Base-by-base conservation (phyloP, 1,284 basidiomycete species). In the Pseudozyma pruni region DNA sequence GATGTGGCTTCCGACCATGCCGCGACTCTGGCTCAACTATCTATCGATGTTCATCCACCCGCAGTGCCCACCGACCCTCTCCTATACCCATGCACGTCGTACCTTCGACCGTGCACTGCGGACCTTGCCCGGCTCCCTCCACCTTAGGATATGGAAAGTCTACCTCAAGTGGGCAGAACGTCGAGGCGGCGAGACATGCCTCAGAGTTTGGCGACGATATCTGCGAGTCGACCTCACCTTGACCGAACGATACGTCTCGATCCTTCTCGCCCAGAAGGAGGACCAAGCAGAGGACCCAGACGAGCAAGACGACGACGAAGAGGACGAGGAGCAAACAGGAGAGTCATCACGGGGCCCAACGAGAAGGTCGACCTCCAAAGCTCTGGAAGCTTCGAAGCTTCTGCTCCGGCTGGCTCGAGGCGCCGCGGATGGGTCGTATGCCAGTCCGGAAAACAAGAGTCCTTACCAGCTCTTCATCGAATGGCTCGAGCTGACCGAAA, bases 91-190 rank as follows among this genome's bases (percentile, higher is more conserved):
- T 83, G 94, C 94, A 6, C 89, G 95, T 17, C 88, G 90, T 66
- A 96, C 94, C 0, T 98, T 92, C 80, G 96, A 99, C 84, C 90
- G 96, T 48, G 93, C 95, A 1, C 85, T 99, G 25, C 90, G 96
- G 46, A 94, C 94, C 0, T 87, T 99, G 7, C 92, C 94, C 6
- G 94, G 93, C 4, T 94, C 93, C 42, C 86, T 98, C n/a, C 96
- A 99, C 81, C 88, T 89, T 14, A 90, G 94, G 35, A 88, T 98
- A 69, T 99, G 96, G 96, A 88, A 91, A 19, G 87, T 91, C 46
- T 98, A 97, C 83, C 87, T 99, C n/a, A 86, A 91, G 8, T 98
- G 94, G 93, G 91, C 94, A 2, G 93, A 96, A 85, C 83, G 86
- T 25, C 88, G 87, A 19, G 92, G 92, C 54, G 93, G 93, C n/a